Conservation (phyloP, 345 rosid species). For the Passiflora organensis region DNA sequence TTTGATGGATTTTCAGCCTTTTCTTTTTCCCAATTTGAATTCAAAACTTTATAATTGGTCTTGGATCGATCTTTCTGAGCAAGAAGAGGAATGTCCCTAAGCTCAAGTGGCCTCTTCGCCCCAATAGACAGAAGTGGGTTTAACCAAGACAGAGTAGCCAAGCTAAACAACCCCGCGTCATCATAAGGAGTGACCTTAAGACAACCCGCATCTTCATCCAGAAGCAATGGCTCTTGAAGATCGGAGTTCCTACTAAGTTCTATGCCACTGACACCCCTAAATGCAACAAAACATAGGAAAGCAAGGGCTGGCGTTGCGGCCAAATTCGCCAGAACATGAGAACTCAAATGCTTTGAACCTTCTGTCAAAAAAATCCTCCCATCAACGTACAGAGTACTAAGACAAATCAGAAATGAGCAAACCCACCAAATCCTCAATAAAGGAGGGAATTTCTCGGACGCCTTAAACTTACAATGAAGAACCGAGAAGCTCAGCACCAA, state of each 20-base stretch:
- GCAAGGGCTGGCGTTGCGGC: slow-evolving; percentile 79
- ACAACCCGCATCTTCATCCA: slow-evolving; percentile 83
- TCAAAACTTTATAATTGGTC: slow-evolving; percentile 74
- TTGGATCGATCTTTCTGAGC: slow-evolving; percentile 84
- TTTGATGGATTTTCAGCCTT: slow-evolving; percentile 65
- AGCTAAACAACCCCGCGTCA: slow-evolving; percentile 70
- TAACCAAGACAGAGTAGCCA: slow-evolving; percentile 89
- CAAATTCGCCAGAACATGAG: slow-evolving; percentile 70
- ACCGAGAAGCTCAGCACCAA: slow-evolving; percentile 60
- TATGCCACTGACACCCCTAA: slow-evolving; percentile 69
- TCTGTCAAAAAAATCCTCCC: slow-evolving; percentile 48
- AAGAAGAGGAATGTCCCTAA: slow-evolving; percentile 95
- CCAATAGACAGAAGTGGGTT: slow-evolving; percentile 90
- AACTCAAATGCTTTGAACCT: slow-evolving; percentile 51
- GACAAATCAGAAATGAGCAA: slow-evolving; percentile 61
- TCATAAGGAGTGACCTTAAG: slow-evolving; percentile 75
- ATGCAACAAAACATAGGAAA: slow-evolving; percentile 71
- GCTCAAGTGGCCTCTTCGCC: slow-evolving; percentile 91
- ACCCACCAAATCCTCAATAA: slow-evolving; percentile 89
- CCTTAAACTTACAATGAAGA: slow-evolving; percentile 78
- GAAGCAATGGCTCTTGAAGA: slow-evolving; percentile 82
- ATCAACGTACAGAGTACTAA: slow-evolving; percentile 65
- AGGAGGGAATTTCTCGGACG: slow-evolving; percentile 62
- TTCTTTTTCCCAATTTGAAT: slow-evolving; percentile 80
- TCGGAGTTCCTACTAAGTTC: slow-evolving; percentile 56